phyloP scores from a whole-genome alignment of 805 yeast species.

The Yarrowia alimentaria region DNA sequence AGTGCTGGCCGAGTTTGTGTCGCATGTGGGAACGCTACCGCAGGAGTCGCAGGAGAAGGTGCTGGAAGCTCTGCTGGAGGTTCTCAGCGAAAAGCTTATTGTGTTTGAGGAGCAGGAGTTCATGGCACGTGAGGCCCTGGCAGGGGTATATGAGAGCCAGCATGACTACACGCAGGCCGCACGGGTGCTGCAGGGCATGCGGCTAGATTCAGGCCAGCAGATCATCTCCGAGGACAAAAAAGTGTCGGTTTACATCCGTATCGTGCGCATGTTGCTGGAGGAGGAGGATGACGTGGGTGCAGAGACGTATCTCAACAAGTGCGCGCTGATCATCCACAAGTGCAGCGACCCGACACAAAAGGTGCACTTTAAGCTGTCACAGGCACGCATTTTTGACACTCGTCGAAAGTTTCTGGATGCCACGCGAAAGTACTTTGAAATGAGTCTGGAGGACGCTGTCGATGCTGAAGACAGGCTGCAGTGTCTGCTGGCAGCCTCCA shows the following conservation, averaged over 20 bases:
- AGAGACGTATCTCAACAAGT: conserved; percentile 34
- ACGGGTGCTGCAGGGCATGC: conserved; percentile 33
- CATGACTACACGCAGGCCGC: conserved; percentile 34
- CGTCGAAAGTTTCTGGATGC: conserved; percentile 38
- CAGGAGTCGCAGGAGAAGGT: conserved; percentile 5
- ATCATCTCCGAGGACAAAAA: conserved; percentile 33
- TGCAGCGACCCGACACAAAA: conserved; percentile 29
- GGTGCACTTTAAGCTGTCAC: conserved; percentile 37
- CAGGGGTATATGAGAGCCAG: conserved; percentile 33
- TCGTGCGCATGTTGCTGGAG: conserved; percentile 36
- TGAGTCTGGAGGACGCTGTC: conserved; percentile 33
- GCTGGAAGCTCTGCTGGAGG: background rate
- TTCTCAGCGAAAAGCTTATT: conserved; percentile 4
- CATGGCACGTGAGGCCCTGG: conserved; percentile 34
- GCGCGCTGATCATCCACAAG: conserved; percentile 33
- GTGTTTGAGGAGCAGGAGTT: conserved; percentile 35
- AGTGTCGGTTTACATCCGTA: conserved; percentile 34
- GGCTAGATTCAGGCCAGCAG: conserved; percentile 30
- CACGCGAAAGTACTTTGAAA: conserved; percentile 35
- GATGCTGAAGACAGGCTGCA: conserved; percentile 35
- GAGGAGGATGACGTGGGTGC: conserved; percentile 36
- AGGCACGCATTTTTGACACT: conserved; percentile 39
- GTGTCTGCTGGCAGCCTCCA: conserved; percentile 36
- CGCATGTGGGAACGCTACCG: background rate
- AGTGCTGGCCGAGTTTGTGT: conserved; percentile 20